Conservation (phyloP, 805 yeast species). For the Starmerella potacharoeniae region DNA sequence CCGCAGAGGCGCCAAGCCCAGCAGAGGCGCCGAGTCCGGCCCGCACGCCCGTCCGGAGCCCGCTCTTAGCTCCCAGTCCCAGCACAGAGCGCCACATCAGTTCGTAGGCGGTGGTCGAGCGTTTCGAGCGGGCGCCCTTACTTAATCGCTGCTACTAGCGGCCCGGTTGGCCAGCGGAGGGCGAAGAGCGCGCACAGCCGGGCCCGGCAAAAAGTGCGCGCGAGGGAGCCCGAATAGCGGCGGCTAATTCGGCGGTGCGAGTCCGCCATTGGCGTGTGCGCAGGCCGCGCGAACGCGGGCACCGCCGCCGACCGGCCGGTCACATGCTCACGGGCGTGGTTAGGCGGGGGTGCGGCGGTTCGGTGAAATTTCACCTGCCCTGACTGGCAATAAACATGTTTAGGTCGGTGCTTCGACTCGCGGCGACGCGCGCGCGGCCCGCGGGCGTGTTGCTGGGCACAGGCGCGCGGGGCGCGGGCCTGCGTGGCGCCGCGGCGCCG, state of each 20-base stretch:
- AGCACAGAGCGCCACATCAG: constrained; percentile 1
- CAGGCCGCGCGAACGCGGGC: no score
- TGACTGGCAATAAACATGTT: background rate
- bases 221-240: no score
- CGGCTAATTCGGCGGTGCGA: no score
- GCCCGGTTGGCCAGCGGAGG: no score
- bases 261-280: no score
- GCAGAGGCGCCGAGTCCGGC: background rate
- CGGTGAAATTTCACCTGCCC: background rate
- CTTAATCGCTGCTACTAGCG: background rate
- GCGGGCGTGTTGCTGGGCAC: background rate
- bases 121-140: background rate
- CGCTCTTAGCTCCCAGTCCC: background rate
- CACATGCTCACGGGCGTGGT: background rate
- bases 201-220: no score
- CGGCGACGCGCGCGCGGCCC: background rate
- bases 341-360: background rate
- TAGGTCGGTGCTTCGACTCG: background rate
- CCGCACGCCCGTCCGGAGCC: background rate
- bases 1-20: background rate
- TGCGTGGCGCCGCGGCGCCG: background rate
- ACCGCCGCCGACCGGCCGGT: background rate
- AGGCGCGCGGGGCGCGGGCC: background rate
- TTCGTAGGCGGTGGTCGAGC: background rate
- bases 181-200: no score